A percentile compares a stretch with the other conserved stretches of the same genome.
Conservation (phyloP, 371 early-diverging fungal species). For the Scutellospora calospora region DNA sequence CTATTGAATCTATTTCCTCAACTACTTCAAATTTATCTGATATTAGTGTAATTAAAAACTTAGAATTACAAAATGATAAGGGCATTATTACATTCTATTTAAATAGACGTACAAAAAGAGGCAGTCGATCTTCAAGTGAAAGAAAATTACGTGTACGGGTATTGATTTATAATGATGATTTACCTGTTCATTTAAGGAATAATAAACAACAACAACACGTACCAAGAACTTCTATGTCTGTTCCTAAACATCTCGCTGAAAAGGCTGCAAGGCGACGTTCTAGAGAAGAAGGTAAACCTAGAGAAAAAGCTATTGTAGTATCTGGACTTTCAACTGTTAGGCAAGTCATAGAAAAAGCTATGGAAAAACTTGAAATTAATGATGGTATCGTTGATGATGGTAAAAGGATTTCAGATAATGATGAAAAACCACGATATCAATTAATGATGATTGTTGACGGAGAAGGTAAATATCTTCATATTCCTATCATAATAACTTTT, state of each 20-base stretch:
- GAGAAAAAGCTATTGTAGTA: conserved; percentile 13
- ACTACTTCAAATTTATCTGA: conserved; percentile 5
- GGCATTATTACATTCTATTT: conserved; percentile 1
- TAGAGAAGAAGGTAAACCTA: conserved; percentile 39
- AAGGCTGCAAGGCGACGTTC: conserved; percentile 34
- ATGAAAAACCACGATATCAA: conserved; percentile 28
- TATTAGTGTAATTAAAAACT: too few relatives aligned
- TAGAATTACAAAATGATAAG: not conserved
- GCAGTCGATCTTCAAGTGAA: conserved; percentile 20
- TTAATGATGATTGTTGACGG: conserved; percentile 28
- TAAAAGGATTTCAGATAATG: not conserved
- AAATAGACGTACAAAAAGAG: conserved; percentile 19
- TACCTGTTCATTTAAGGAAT: conserved; percentile 13
- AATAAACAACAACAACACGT: not conserved
- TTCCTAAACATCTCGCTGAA: conserved; percentile 39
- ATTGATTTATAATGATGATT: conserved; percentile 32
- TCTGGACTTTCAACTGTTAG: conserved; percentile 9
- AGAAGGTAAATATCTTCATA: conserved; percentile 29
- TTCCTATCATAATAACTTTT: not conserved
- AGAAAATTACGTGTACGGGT: conserved; percentile 24
- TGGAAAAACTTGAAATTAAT: conserved; percentile 31
- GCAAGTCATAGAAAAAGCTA: conserved; percentile 22
- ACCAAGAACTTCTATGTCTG: conserved; percentile 38
- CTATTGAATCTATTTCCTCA: conserved; percentile 36
- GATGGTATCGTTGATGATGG: conserved; percentile 23